These are phyloP conservation scores for Amanita polypyramis DNA, from an alignment of 768 basidiomycete genomes.

Conservation along the genomic window DNA sequence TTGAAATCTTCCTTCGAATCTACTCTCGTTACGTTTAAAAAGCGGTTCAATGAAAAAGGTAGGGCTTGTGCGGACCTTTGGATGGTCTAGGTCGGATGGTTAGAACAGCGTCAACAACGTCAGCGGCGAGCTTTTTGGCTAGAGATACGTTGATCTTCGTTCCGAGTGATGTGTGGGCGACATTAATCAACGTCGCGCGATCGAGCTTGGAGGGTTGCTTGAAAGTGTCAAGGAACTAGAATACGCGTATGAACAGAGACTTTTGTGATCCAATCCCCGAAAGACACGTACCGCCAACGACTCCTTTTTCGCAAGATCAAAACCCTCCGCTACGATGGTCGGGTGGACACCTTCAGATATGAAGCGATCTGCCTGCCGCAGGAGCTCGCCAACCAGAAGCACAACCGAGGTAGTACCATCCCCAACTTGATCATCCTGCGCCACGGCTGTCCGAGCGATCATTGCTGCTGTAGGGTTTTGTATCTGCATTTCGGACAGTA, in stretches of 20 bases:
- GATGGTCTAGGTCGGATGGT: conserved; percentile 68
- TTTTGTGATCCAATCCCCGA: conserved; percentile 6
- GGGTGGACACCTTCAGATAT: conserved; percentile 98
- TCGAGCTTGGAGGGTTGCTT: conserved; percentile 72
- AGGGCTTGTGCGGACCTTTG: conserved; percentile 32
- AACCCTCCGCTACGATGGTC: conserved; percentile 89
- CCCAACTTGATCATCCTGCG: conserved; percentile 98
- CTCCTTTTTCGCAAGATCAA: conserved; percentile 97
- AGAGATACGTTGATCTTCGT: conserved; percentile 82
- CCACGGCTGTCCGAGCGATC: conserved; percentile 97
- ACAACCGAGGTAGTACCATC: conserved; percentile 98
- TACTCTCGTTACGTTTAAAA: conserved; percentile 19
- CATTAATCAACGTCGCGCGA: conserved; percentile 84
- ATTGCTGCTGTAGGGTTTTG: conserved; percentile 98
- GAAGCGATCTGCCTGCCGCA: conserved; percentile 97
- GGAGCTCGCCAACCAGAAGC: conserved; percentile 85
- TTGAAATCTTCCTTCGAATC: conserved; percentile 59
- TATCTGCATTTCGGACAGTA: conserved; percentile 99
- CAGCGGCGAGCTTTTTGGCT: conserved; percentile 80
- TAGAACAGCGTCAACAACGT: conserved; percentile 92
- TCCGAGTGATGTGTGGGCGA: conserved; percentile 90
- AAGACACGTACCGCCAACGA: conserved; percentile 57
- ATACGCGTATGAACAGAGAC: conserved; percentile 5
- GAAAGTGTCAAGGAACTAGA: conserved; percentile 87
- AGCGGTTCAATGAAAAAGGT: conserved; percentile 9